Percentiles rank a stretch among this genome's conserved stretches.
These are phyloP conservation scores for Pythium brassicae DNA, from an alignment of 352 stramenopile species.

Conservation along the genomic window DNA sequence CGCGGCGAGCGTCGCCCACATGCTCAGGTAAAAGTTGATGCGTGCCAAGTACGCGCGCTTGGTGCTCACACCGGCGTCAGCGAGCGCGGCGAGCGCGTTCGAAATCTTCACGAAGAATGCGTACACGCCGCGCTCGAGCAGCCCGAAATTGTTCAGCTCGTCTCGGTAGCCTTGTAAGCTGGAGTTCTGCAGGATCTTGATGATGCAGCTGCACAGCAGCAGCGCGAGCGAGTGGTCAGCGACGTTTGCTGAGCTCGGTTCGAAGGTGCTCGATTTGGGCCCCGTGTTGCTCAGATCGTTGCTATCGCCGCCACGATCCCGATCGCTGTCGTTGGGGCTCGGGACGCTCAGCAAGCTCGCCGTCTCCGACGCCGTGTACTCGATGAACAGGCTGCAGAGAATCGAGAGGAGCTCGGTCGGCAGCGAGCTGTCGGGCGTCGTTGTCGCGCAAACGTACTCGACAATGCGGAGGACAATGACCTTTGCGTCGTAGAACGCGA, in stretches of 20 bases:
- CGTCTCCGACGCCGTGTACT: slow-evolving; percentile 31
- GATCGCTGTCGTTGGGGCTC: not conserved
- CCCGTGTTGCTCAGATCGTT: not conserved
- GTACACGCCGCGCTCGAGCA: slow-evolving; percentile 67
- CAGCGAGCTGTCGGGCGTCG: slow-evolving; percentile 31
- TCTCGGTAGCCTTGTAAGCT: slow-evolving; percentile 31
- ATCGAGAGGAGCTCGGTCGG: slow-evolving; percentile 61
- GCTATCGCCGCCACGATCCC: not conserved
- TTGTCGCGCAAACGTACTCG: slow-evolving; percentile 70
- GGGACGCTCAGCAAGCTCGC: slow-evolving; percentile 14
- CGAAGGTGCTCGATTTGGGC: too few relatives aligned
- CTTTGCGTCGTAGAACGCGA: slow-evolving; percentile 48
- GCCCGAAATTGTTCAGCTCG: slow-evolving; percentile 45
- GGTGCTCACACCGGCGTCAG: slow-evolving; percentile 7
- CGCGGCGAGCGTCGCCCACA: slow-evolving; percentile 35
- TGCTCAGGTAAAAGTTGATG: slow-evolving; percentile 31
- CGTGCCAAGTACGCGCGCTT: slow-evolving; percentile 16
- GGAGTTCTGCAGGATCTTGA: slow-evolving; percentile 52
- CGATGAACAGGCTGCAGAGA: slow-evolving; percentile 61
- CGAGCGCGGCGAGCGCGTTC: slow-evolving; percentile 25
- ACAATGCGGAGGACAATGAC: slow-evolving; percentile 73
- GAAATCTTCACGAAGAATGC: slow-evolving; percentile 44
- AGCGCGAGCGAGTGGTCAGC: slow-evolving; percentile 19
- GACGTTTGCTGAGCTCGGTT: not conserved
- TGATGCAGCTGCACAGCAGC: slow-evolving; percentile 52